Percentiles rank a stretch among this genome's conserved stretches.
These are phyloP conservation scores for Colletotrichum orbiculare DNA, from an alignment of 2,329 filamentous ascomycete species.

Conservation along the genomic window DNA sequence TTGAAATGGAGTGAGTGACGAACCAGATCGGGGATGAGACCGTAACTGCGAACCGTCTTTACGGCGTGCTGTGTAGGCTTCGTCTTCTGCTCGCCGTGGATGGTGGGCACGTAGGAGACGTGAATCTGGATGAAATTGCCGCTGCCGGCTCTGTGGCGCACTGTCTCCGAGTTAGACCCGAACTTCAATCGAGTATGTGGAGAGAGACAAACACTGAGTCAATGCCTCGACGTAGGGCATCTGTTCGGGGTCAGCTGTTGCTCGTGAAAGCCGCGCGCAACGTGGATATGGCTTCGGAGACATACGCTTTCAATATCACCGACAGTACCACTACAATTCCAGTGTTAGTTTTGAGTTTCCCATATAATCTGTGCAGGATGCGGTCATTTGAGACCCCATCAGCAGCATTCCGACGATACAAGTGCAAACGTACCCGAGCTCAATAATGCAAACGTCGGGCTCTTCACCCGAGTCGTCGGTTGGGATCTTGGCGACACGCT, in stretches of 20 bases:
- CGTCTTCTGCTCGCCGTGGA: slow-evolving; percentile 83
- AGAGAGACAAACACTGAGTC: slow-evolving; percentile 63
- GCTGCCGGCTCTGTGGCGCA: slow-evolving; percentile 77
- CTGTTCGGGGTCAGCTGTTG: slow-evolving; percentile 16
- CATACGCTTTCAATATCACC: slow-evolving; percentile 81
- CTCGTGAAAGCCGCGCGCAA: neutral
- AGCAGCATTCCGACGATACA: neutral
- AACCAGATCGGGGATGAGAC: slow-evolving; percentile 77
- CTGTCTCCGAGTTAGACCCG: slow-evolving; percentile 8
- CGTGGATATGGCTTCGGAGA: neutral
- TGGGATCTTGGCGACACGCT: slow-evolving; percentile 84
- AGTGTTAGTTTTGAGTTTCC: slow-evolving; percentile 2
- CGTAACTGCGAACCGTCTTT: slow-evolving; percentile 83
- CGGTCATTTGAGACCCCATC: too few species aligned
- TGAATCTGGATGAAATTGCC: slow-evolving; percentile 90
- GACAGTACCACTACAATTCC: slow-evolving; percentile 41
- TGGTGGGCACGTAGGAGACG: slow-evolving; percentile 86
- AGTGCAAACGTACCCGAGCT: slow-evolving; percentile 57
- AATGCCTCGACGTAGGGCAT: slow-evolving; percentile 90
- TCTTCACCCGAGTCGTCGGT: slow-evolving; percentile 85
- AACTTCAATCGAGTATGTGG: too few species aligned
- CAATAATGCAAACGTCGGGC: slow-evolving; percentile 89
- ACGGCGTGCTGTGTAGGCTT: slow-evolving; percentile 97
- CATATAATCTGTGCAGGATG: neutral
- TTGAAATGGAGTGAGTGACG: slow-evolving; percentile 35